A percentile compares a stretch with the other conserved stretches of the same genome.
phyloP scores from a whole-genome alignment of 495 filamentous ascomycete species.

The Penicillium pancosmium region DNA sequence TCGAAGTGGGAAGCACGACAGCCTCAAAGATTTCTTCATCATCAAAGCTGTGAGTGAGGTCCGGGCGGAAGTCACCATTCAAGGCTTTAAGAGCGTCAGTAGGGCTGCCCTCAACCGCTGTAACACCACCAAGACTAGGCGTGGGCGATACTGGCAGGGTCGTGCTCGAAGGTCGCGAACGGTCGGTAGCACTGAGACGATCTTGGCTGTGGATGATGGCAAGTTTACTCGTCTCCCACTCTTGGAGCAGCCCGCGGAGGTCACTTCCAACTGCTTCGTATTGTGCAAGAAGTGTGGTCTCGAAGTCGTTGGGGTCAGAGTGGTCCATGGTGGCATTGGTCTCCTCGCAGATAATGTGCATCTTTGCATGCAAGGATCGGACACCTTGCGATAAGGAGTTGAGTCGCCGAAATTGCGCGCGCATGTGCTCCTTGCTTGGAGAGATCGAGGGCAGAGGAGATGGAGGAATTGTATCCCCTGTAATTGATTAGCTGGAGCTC shows the following conservation, averaged over 20 bases:
- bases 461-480: constrained; percentile 55
- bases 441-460: constrained; percentile 71
- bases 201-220: constrained; percentile 76
- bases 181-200: constrained; percentile 51
- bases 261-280: constrained; percentile 95
- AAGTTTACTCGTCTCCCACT: constrained; percentile 87
- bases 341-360: constrained; percentile 90
- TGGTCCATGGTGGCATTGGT: constrained; percentile 75
- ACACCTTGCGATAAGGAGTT: constrained; percentile 89
- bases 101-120: constrained; percentile 81
- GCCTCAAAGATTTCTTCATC: constrained; percentile 89
- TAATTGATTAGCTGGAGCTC: constrained; percentile 26
- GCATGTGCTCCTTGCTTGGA: constrained; percentile 75
- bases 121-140: constrained; percentile 78
- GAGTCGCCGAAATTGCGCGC: constrained; percentile 82
- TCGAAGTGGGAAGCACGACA: constrained; percentile 65
- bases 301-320: constrained; percentile 68
- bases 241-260: constrained; percentile 77
- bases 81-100: constrained; percentile 74
- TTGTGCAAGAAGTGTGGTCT: constrained; percentile 75
- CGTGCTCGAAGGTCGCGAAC: constrained; percentile 67
- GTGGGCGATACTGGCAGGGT: constrained; percentile 78
- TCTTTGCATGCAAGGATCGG: constrained; percentile 88
- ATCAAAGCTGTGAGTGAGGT: constrained; percentile 37
- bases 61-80: constrained; percentile 60